Base-by-base conservation (phyloP, 2,329 filamentous ascomycete genomes). In the Arthrobotrys megalospora region DNA sequence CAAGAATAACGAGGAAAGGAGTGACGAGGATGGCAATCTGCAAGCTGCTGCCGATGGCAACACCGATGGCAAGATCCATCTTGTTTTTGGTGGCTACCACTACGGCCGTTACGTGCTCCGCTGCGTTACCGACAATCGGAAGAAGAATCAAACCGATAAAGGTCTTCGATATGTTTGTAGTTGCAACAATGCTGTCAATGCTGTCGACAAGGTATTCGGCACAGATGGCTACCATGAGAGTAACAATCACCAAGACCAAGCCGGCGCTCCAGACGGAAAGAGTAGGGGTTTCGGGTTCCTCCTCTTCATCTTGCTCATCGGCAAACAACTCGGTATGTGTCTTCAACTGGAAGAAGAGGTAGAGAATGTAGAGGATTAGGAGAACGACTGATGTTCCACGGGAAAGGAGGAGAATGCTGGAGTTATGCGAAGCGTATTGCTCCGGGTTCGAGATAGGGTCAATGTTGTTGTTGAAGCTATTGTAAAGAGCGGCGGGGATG, bases 11-110 rank as follows among this genome's bases (percentile, higher is more conserved):
- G 66, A 95, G 86, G 85, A 92, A 91, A 0, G 92, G 92, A 0
- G 92, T 94, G 58, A 95, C 92, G 52, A 94, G 90, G 53, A 95
- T 87, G 21, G 92, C 92, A 82, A 95, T 95, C 84, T 95, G 92
- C 83, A 95, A 90, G 83, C 91, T 93, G 76, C 91, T 93, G 53
- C 92, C 92, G 82, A 95, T 92, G 32, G 92, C 92, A 63, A 95
- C 92, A 48, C 91, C 91, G 86, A 95, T 92, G 34, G 92, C 90
- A 45, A 86, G 83, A 79, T 88, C 87, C 87, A 88, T 88, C 83
- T 91, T 94, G 85, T 94, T 89, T 84, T 93, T 91, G 80, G 90
- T 87, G 0, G 92, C 92, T 28, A 94, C 92, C 34, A 94, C 91
- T 16, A 93, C 91, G 16, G 92, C 92, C 0, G 92, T 94, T 45